A percentile compares a stretch with the other conserved stretches of the same genome.
phyloP scores from a whole-genome alignment of 2,329 filamentous ascomycete genomes.

The Aspergillus clavatus region DNA sequence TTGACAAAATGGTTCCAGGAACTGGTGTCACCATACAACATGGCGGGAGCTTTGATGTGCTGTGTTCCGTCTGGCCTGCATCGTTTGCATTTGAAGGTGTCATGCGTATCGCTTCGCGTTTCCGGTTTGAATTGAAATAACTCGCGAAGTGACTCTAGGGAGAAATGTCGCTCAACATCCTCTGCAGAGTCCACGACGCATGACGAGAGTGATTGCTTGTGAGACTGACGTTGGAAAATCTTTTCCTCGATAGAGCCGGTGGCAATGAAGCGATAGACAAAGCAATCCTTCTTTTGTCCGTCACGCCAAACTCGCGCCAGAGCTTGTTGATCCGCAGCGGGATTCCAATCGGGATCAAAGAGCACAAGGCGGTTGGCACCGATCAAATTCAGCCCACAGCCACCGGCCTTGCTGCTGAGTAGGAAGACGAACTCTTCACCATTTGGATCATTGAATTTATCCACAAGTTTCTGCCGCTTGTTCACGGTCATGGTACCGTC shows the following conservation, averaged over 20 bases:
- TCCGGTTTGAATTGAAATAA: constrained; percentile 85
- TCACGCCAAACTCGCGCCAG: constrained; percentile 97
- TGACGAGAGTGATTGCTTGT: constrained; percentile 94
- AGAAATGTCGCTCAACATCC: constrained; percentile 96
- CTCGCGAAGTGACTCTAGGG: constrained; percentile 81
- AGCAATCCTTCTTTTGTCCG: constrained; percentile 98
- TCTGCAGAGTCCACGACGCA: constrained; percentile 96
- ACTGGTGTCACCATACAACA: constrained; percentile 96
- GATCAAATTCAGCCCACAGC: constrained; percentile 92
- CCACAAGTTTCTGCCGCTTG: constrained; percentile 94
- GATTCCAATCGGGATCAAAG: constrained; percentile 98
- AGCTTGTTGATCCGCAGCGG: constrained; percentile 93
- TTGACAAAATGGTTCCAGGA: constrained; percentile 99
- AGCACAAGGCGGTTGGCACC: constrained; percentile 91
- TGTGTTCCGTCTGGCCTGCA: constrained; percentile 86
- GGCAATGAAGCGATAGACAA: constrained; percentile 98
- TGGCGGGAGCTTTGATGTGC: constrained; percentile 82
- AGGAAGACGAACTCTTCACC: constrained; percentile 90
- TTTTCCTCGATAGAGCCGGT: constrained; percentile 98
- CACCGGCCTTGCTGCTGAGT: constrained; percentile 93
- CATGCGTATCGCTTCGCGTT: constrained; percentile 90
- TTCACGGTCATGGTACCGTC: constrained; percentile 98
- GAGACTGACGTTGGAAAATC: constrained; percentile 96
- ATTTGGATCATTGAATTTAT: constrained; percentile 93
- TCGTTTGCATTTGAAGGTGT: constrained; percentile 97